Percentiles rank a stretch among this genome's conserved stretches.
These are phyloP conservation scores for Hippophae tibetana DNA, from an alignment of 306 rosid species.

Conservation along the genomic window DNA sequence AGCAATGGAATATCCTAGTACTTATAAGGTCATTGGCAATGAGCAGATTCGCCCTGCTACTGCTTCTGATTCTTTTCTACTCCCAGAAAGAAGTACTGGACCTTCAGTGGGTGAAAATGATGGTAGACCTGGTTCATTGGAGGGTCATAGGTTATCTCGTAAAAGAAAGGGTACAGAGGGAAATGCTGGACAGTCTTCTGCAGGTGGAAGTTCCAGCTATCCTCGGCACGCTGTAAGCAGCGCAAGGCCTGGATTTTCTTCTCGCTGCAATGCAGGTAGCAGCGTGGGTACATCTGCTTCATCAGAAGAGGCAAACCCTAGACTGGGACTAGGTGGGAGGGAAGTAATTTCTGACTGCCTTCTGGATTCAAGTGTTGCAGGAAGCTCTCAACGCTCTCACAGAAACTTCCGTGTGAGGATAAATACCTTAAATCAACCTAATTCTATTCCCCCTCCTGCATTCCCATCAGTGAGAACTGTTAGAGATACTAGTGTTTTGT, in stretches of 20 bases:
- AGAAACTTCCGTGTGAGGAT: conserved; percentile 69
- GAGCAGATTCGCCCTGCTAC: conserved; percentile 35
- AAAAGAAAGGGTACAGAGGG: conserved; percentile 84
- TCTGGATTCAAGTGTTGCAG: conserved; percentile 40
- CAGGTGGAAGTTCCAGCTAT: conserved; percentile 66
- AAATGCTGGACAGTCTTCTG: conserved; percentile 54
- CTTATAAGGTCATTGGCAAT: conserved; percentile 53
- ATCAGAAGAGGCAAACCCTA: conserved; percentile 42
- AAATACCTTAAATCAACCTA: conserved; percentile 54
- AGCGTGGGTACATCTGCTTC: conserved; percentile 38
- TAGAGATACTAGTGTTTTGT: conserved; percentile 44
- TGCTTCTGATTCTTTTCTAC: conserved; percentile 44
- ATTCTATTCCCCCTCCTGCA: conserved; percentile 29
- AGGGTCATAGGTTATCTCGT: conserved; percentile 59
- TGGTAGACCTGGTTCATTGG: conserved; percentile 64
- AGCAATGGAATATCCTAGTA: conserved; percentile 35
- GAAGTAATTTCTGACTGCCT: conserved; percentile 33
- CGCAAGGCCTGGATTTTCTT: conserved; percentile 44
- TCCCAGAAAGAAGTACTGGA: conserved; percentile 46
- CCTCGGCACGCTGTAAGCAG: conserved; percentile 46
- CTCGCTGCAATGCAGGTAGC: conserved; percentile 35
- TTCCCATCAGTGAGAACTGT: conserved; percentile 39
- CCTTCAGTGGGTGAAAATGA: conserved; percentile 40
- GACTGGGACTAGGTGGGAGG: conserved; percentile 44
- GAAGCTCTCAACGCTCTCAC: conserved; percentile 41